Percentiles rank a stretch among this genome's conserved stretches.
Evolutionary conservation across 2,329 filamentous ascomycete genomes (phyloP).

Genomic region (Diaporthe eres): DNA sequence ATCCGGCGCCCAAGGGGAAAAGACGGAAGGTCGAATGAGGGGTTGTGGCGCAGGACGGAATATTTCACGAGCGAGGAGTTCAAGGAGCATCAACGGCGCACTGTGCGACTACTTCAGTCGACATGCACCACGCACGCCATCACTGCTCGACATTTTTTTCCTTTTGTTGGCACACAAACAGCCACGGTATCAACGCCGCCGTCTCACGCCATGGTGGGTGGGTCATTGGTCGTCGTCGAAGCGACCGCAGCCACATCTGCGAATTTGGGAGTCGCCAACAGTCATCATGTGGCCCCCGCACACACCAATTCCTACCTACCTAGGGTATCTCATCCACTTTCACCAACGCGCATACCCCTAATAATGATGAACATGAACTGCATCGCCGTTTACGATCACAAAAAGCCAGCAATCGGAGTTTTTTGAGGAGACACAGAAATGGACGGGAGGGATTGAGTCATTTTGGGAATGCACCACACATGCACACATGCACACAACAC

Average conservation of each 20-base stretch:
- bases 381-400: slow-evolving; percentile 36
- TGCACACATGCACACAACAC: background rate
- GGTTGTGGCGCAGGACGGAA: slow-evolving; percentile 6
- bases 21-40: slow-evolving; percentile 77
- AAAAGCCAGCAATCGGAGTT: slow-evolving; percentile 39
- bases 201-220: slow-evolving; percentile 16
- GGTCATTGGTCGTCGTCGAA: background rate
- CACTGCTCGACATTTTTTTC: slow-evolving; percentile 30
- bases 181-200: background rate
- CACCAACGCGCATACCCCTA: slow-evolving; percentile 27
- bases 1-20: slow-evolving; percentile 93
- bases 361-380: slow-evolving; percentile 42
- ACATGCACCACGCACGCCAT: slow-evolving; percentile 18
- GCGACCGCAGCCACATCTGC: slow-evolving; percentile 23
- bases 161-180: slow-evolving; percentile 30
- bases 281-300: slow-evolving; percentile 5
- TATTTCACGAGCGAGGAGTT: slow-evolving; percentile 35
- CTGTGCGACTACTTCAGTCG: slow-evolving; percentile 21
- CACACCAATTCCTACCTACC: slow-evolving; percentile 8
- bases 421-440: slow-evolving; percentile 29
- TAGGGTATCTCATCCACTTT: background rate
- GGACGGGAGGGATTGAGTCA: slow-evolving; percentile 29
- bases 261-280: background rate
- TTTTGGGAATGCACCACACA: slow-evolving; percentile 31
- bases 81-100: slow-evolving; percentile 28